Evolutionary conservation across 768 basidiomycete genomes (phyloP).

Genomic region (Coprinopsis strossmayeri): DNA sequence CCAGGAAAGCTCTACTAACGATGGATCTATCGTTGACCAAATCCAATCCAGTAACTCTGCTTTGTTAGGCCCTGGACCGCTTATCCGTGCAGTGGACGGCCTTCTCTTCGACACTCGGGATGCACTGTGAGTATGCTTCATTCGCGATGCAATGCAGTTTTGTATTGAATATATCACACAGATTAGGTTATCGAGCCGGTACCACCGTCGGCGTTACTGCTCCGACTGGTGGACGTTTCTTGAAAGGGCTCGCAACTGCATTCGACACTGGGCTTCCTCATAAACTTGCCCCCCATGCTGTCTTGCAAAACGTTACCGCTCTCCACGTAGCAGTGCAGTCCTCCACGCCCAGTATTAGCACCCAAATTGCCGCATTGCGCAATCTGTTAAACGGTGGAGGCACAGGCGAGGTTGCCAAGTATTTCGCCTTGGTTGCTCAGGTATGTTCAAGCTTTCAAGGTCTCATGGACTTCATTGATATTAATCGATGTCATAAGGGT

Average conservation of each 20-base stretch:
- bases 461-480: not conserved
- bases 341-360: conserved; percentile 48
- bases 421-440: conserved; percentile 38
- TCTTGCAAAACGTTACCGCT: conserved; percentile 53
- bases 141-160: too few species aligned
- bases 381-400: conserved; percentile 36
- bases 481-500: conserved; percentile 28
- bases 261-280: conserved; percentile 54
- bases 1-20: conserved; percentile 49
- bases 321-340: conserved; percentile 53
- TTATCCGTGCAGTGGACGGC: conserved; percentile 63
- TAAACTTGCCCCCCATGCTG: conserved; percentile 47
- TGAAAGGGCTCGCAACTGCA: conserved; percentile 51
- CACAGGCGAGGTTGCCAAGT: conserved; percentile 31
- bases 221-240: conserved; percentile 41
- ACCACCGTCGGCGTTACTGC: conserved; percentile 57
- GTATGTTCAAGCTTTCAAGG: conserved; percentile 21
- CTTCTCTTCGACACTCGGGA: conserved; percentile 62
- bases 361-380: conserved; percentile 59
- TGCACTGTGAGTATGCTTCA: conserved; percentile 32
- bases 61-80: conserved; percentile 34
- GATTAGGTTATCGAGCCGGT: conserved; percentile 58
- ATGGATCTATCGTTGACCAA: conserved; percentile 49
- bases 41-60: conserved; percentile 32
- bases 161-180: too few species aligned